A percentile compares a stretch with the other conserved stretches of the same genome.
These are phyloP conservation scores for Coemansia sp. DNA, from an alignment of 192 early-diverging fungal genomes.

Conservation along the genomic window DNA sequence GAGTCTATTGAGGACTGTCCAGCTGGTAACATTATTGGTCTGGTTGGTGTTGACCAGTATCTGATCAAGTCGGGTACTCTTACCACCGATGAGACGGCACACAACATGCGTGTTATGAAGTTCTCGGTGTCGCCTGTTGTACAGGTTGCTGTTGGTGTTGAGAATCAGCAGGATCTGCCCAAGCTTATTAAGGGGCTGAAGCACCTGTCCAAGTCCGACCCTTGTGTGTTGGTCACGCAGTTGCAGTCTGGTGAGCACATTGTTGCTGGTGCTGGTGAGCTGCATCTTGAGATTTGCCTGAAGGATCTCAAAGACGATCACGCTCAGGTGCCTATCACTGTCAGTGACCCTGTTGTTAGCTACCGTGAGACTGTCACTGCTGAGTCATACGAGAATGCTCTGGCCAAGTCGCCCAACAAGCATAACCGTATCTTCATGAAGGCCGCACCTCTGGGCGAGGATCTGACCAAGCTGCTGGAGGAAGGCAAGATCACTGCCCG, in stretches of 20 bases:
- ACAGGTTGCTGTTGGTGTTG: conserved; percentile 91
- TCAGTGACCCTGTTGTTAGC: conserved; percentile 89
- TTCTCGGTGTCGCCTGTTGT: conserved; percentile 99
- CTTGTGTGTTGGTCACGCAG: conserved; percentile 88
- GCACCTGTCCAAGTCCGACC: conserved; percentile 98
- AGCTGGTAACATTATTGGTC: conserved; percentile 98
- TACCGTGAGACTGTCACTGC: conserved; percentile 92
- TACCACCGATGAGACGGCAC: conserved; percentile 88
- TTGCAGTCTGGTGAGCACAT: conserved; percentile 95
- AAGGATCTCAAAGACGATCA: conserved; percentile 99
- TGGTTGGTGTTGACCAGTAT: conserved; percentile 99
- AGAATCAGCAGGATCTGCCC: conserved; percentile 98
- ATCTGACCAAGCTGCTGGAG: conserved; percentile 78
- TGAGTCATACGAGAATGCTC: conserved; percentile 72
- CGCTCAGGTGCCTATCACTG: conserved; percentile 90
- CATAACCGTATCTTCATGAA: conserved; percentile 99
- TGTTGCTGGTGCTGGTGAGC: conserved; percentile 98
- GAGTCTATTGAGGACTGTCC: conserved; percentile 99
- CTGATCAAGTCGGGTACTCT: conserved; percentile 99
- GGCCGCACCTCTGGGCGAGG: conserved; percentile 81
- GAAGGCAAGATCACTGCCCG: conserved; percentile 78
- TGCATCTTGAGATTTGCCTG: conserved; percentile 98
- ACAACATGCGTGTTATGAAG: conserved; percentile 99
- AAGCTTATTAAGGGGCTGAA: conserved; percentile 99
- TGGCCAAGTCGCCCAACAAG: conserved; percentile 99